Conservation (phyloP, 805 yeast genomes). For the Candida taoyuanica region DNA sequence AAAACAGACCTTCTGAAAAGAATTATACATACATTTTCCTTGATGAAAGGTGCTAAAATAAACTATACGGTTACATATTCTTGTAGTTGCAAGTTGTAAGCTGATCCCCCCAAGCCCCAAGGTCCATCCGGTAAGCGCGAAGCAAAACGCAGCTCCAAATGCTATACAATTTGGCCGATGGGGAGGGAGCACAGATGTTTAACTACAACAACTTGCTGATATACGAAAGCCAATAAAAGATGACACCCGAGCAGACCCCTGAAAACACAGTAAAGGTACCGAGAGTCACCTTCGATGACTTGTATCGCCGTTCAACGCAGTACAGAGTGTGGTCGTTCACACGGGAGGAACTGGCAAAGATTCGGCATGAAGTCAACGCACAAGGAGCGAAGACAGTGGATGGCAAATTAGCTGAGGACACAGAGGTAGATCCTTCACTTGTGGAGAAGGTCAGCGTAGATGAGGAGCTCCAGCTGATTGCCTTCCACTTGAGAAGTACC, state of each 20-base stretch:
- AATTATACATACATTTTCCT: slow-evolving; percentile 18
- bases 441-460: slow-evolving; percentile 44
- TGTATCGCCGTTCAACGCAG: slow-evolving; percentile 84
- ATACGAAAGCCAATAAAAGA: no score
- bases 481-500: slow-evolving; percentile 68
- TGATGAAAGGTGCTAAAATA: slow-evolving; percentile 13
- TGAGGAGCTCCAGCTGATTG: slow-evolving; percentile 68
- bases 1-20: slow-evolving; percentile 15
- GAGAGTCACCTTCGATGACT: slow-evolving; percentile 70
- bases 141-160: no score
- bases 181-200: no score
- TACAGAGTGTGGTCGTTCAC: slow-evolving; percentile 84
- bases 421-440: slow-evolving; percentile 29
- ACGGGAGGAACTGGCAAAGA: slow-evolving; percentile 44
- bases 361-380: slow-evolving; percentile 47
- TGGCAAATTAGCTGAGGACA: slow-evolving; percentile 29
- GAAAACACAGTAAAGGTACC: slow-evolving; percentile 6
- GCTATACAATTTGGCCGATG: no score
- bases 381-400: slow-evolving; percentile 40
- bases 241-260: background rate
- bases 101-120: no score
- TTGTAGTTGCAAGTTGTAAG: background rate
- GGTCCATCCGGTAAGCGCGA: no score
- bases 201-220: no score
- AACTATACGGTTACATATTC: slow-evolving; percentile 3